Conservation (phyloP, 768 basidiomycete species). For the Pleurotus djamor region DNA sequence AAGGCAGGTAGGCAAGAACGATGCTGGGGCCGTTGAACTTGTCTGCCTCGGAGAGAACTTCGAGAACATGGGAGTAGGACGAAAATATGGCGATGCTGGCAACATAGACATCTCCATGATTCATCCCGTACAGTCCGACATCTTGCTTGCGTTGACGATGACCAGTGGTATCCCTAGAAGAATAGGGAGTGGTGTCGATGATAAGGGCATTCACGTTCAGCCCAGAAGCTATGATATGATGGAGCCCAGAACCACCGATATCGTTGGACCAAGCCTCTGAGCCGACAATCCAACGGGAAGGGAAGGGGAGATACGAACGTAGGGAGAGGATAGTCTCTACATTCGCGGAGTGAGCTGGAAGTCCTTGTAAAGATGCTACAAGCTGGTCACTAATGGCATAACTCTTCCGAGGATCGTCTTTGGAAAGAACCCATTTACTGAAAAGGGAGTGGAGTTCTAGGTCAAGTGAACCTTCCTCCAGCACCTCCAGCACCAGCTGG, state of each 20-base stretch:
- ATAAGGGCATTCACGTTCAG: conserved; percentile 94
- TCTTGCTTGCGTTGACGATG: conserved; percentile 89
- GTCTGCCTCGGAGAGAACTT: conserved; percentile 90
- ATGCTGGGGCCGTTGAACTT: conserved; percentile 86
- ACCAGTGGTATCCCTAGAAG: conserved; percentile 66
- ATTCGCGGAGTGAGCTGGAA: conserved; percentile 32
- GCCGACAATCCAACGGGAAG: conserved; percentile 94
- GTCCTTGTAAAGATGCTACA: conserved; percentile 42
- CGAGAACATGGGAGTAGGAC: conserved; percentile 92
- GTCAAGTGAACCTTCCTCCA: conserved; percentile 42
- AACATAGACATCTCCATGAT: conserved; percentile 95
- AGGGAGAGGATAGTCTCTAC: conserved; percentile 59
- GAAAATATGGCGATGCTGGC: conserved; percentile 95
- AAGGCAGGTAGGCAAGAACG: conserved; percentile 93
- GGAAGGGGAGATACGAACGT: conserved; percentile 58
- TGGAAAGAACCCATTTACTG: conserved; percentile 78
- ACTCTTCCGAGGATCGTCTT: conserved; percentile 69
- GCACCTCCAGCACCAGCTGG: conserved; percentile 58
- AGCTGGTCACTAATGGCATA: conserved; percentile 57
- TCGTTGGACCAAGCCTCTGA: conserved; percentile 99
- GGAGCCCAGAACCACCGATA: conserved; percentile 91
- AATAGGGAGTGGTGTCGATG: conserved; percentile 90
- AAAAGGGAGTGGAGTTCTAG: conserved; percentile 68
- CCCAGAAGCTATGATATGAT: conserved; percentile 90
- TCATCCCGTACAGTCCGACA: conserved; percentile 97